These are phyloP conservation scores for Penicillium turbatum DNA, from an alignment of 495 filamentous ascomycete species.

Conservation along the genomic window DNA sequence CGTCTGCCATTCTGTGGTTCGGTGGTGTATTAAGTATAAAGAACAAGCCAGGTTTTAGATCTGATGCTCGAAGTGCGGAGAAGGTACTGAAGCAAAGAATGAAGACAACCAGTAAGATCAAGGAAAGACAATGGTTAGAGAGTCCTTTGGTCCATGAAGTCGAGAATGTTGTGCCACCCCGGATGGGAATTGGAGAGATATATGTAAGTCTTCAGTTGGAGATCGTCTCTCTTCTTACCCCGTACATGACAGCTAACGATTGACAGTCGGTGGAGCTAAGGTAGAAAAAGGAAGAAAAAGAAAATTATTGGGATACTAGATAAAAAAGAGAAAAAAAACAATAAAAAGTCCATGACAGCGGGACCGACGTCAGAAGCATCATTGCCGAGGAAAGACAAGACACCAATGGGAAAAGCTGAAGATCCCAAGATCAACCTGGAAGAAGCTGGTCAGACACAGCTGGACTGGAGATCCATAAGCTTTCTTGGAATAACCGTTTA, in stretches of 20 bases:
- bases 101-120: slow-evolving; percentile 10
- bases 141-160: neutral
- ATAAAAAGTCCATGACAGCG: slow-evolving; percentile 21
- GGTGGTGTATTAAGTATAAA: slow-evolving; percentile 18
- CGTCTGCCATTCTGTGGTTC: slow-evolving; percentile 52
- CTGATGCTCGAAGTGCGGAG: neutral
- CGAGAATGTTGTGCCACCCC: slow-evolving; percentile 10
- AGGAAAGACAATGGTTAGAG: slow-evolving; percentile 5
- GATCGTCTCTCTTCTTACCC: slow-evolving; percentile 14
- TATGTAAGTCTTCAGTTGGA: slow-evolving; percentile 12
- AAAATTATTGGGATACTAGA: neutral
- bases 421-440: slow-evolving; percentile 20
- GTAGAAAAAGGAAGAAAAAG: neutral
- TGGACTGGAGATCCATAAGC: slow-evolving; percentile 19
- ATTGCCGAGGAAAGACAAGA: slow-evolving; percentile 28
- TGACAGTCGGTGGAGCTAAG: neutral
- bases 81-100: neutral
- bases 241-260: slow-evolving; percentile 15
- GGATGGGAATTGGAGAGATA: slow-evolving; percentile 5
- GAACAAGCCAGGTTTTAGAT: neutral
- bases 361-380: slow-evolving; percentile 27
- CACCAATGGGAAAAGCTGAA: slow-evolving; percentile 26
- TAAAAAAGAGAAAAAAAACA: slow-evolving; percentile 9
- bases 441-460: slow-evolving; percentile 21
- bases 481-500: slow-evolving; percentile 29